These are phyloP conservation scores for Colletotrichum siamense DNA, from an alignment of 2,329 filamentous ascomycete genomes.

Conservation along the genomic window DNA sequence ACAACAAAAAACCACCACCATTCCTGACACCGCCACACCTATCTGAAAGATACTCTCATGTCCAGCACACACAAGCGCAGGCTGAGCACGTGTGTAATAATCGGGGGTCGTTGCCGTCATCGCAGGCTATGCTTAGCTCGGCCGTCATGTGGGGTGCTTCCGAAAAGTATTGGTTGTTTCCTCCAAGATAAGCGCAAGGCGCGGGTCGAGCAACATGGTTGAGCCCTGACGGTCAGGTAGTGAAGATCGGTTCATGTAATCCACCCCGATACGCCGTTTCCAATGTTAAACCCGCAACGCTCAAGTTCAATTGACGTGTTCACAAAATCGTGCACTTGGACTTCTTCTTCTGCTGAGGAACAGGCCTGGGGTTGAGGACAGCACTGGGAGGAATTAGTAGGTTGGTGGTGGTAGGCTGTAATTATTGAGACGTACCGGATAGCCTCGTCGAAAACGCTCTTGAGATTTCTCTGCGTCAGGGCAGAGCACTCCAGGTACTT, in stretches of 20 bases:
- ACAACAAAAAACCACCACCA: background rate
- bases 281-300: conserved; percentile 12
- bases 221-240: background rate
- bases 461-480: conserved; percentile 93
- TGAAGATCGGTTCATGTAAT: background rate
- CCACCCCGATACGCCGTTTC: conserved; percentile 11
- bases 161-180: background rate
- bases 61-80: background rate
- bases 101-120: background rate
- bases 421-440: conserved; percentile 74
- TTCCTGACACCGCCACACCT: background rate
- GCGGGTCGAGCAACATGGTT: conserved; percentile 8
- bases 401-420: conserved; percentile 24
- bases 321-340: conserved; percentile 75
- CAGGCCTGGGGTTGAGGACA: conserved; percentile 72
- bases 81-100: background rate
- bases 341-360: conserved; percentile 64
- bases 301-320: conserved; percentile 24
- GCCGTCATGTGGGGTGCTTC: background rate
- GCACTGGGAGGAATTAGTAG: conserved; percentile 54
- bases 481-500: conserved; percentile 99
- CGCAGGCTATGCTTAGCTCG: background rate
- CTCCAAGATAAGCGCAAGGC: conserved; percentile 1
- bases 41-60: background rate
- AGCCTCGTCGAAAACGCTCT: conserved; percentile 98